Base-by-base conservation (phyloP, 176 grass and related monocot genomes). In the Alopecurus myosuroides region DNA sequence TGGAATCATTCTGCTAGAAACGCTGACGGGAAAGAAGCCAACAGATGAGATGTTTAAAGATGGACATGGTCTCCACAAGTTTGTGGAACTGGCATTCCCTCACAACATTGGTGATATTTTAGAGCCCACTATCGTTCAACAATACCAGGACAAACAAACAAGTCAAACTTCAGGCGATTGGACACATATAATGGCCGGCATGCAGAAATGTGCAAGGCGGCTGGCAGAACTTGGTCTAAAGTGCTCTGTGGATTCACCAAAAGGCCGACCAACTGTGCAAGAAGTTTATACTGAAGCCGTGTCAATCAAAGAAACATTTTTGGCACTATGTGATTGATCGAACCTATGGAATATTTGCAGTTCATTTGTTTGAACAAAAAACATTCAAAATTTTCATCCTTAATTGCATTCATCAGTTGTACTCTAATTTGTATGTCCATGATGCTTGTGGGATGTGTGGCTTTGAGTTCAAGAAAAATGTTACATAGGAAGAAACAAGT, bases 1-100 rank as follows among this genome's bases (percentile, higher is more conserved):
- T n/a, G 85, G 85, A n/a, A 68, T 81, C 50, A 68, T 81, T 68
- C 62, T 81, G 33, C 42, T 86, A 44, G 74, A 82, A 13, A 82
- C 76, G 25, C 15, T 64, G 13, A 89, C 60, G 0, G 81, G 81
- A 1, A 85, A 50, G 15, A 18, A 11, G 19, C 75, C 86, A 13
- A 84, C 53, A 5, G 62, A 74, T 28, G 44, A 79, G 3, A 33
- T 63, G 1, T 72, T 89, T 42, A 23, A 42, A 6, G 34, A 74
- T 35, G 76, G 67, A 18, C 9, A 19, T 35, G 3, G 61, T 35
- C 66, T 78, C 31, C 73, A 84, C 56, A 52, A 23, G 3, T 79
- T 70, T 12, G 80, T 78, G 11, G 49, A 77, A 18, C 2, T 15
- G 20, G 64, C 68, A 76, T 23, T 77, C 37, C 69, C 82, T 15